Evolutionary conservation across 176 grass and related monocot genomes (phyloP).

Genomic region (Raddia distichophylla): DNA sequence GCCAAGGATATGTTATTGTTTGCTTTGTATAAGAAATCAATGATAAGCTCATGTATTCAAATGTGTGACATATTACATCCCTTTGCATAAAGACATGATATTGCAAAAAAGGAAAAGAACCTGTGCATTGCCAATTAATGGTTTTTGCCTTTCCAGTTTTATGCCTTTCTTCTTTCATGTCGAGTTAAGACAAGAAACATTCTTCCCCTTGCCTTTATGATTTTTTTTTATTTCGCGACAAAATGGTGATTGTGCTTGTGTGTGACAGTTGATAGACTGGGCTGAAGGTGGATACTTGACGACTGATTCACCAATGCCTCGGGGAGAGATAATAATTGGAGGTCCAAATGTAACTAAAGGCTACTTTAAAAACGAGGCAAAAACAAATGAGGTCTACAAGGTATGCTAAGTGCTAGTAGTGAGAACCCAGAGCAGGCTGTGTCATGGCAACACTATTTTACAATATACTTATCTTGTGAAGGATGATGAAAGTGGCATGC

Average conservation of each 20-base stretch:
- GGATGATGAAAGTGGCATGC: slow-evolving; percentile 84
- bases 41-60: not conserved
- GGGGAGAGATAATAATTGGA: slow-evolving; percentile 93
- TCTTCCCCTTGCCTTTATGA: not conserved
- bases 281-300: slow-evolving; percentile 81
- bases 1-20: not conserved
- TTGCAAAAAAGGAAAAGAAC: not conserved
- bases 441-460: not conserved
- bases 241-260: slow-evolving; percentile 30
- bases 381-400: slow-evolving; percentile 97
- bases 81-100: not conserved
- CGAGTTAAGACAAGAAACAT: not conserved
- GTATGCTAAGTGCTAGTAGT: slow-evolving; percentile 41
- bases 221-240: slow-evolving; percentile 1
- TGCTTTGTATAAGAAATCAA: not conserved
- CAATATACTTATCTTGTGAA: slow-evolving; percentile 26
- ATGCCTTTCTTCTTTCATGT: not conserved
- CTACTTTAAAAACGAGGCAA: slow-evolving; percentile 88
- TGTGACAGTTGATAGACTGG: slow-evolving; percentile 85
- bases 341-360: slow-evolving; percentile 89
- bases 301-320: slow-evolving; percentile 85
- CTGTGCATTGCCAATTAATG: not conserved
- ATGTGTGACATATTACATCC: not conserved
- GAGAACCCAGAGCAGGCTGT: not conserved
- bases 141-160: not conserved